Evolutionary conservation across 202 grass and related monocot genomes (phyloP), one percentile per base, ranked within the genome.

Genomic region (Hordeum pubiflorum): DNA sequence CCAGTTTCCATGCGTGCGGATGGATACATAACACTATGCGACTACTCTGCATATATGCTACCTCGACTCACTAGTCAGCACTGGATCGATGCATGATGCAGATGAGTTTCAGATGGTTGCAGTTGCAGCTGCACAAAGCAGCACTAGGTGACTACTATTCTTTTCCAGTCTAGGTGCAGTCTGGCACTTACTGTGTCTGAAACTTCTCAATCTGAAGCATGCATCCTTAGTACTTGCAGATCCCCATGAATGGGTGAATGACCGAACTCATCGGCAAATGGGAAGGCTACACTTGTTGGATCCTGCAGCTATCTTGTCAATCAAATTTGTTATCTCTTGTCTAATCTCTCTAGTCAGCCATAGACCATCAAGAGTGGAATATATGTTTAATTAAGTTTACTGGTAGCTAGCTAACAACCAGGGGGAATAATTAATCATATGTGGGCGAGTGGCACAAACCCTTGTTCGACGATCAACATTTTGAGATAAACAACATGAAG

Each of bases 361-460:
- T 33, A 62, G 38, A 75, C 54, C 68, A 69, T 36, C 23, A 69
- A 75, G 78, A 70, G 68, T 75, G 59, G 58, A 26, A 7, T 39
- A 46, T 76, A 38, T 66, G 27, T 77, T 80, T 61, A 38, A 55
- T 62, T 67, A 82, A 83, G 22, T 64, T 82, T 20, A 15, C 3
- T 52, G 26, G 36, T 50, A 68, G 50, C n/a, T 85, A 78, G 67
- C 7, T 50, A 74, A 7, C 50, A 80, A 62, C 64, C 69, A 75
- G 69, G 38, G 54, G 29, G 61, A 89, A 87, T 74, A 75, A 74
- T 78, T 66, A 81, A 68, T 74, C 78, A 86, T 82, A 78, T 59
- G 38, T 3, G 41, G 78, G 72, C 2, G 73, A 74, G 9, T 52
- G 70, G 67, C 65, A 78, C 58, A 59, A 59, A 82, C 77, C 48